phyloP scores from a whole-genome alignment of 1,284 basidiomycete genomes.

The Trametes hirsuta region DNA sequence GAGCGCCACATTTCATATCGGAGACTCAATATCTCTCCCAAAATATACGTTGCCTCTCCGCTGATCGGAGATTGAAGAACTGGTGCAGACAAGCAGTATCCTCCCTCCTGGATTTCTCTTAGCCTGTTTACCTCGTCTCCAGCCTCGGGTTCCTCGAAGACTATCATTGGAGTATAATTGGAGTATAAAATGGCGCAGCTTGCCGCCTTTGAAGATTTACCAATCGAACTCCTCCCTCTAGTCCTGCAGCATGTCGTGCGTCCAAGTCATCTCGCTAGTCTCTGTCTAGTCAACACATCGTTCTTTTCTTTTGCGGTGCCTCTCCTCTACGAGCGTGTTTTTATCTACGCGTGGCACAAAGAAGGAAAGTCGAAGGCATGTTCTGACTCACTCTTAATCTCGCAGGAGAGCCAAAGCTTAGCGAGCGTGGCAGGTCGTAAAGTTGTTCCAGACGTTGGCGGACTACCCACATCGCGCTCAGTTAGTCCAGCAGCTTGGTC shows the following conservation, averaged over 20 bases:
- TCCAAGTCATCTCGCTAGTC: slow-evolving; percentile 51
- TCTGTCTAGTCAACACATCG: slow-evolving; percentile 57
- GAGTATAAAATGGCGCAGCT: not conserved
- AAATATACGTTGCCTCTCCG: not conserved
- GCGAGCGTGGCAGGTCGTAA: slow-evolving; percentile 44
- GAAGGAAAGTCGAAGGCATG: slow-evolving; percentile 63
- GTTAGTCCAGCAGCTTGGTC: slow-evolving; percentile 59
- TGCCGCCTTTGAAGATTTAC: slow-evolving; percentile 40
- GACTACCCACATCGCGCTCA: slow-evolving; percentile 52
- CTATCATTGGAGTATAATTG: too few species aligned
- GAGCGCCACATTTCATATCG: not conserved
- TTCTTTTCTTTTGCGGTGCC: slow-evolving; percentile 54
- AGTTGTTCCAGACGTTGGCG: slow-evolving; percentile 56
- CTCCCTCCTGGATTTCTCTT: too few species aligned
- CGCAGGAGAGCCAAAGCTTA: not conserved
- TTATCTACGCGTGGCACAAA: slow-evolving; percentile 70
- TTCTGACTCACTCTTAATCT: slow-evolving; percentile 21
- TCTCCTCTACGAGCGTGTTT: slow-evolving; percentile 55
- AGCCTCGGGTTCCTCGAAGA: too few species aligned
- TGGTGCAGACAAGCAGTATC: not conserved
- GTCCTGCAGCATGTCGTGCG: slow-evolving; percentile 54
- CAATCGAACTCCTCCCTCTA: slow-evolving; percentile 59
- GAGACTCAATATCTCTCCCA: not conserved
- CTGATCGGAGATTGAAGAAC: not conserved
- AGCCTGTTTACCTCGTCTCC: too few species aligned